These are phyloP conservation scores for Coemansia sp. DNA, from an alignment of 192 early-diverging fungal genomes.

Conservation along the genomic window DNA sequence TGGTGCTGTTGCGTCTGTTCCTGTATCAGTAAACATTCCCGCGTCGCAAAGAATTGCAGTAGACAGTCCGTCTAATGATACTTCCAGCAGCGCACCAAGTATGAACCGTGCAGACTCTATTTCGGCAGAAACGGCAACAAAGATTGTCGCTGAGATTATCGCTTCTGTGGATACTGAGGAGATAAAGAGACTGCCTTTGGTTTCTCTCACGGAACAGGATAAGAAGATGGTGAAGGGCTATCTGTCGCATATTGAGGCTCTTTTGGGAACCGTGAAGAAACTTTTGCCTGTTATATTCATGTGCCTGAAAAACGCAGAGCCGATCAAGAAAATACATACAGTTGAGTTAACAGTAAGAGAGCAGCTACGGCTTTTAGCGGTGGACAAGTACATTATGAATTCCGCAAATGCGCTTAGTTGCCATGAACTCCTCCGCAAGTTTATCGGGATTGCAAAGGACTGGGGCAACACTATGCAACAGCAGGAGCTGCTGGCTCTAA, in stretches of 20 bases:
- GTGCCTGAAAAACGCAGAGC: constrained; percentile 18
- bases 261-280: constrained; percentile 12
- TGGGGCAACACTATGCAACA: constrained; percentile 34
- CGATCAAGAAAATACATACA: constrained; percentile 16
- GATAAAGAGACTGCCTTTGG: constrained; percentile 6
- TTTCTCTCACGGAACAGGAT: constrained; percentile 22
- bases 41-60: background rate
- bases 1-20: background rate
- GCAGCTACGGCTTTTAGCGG: constrained; percentile 38
- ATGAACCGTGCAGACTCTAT: constrained; percentile 21
- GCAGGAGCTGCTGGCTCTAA: background rate
- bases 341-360: constrained; percentile 26
- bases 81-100: constrained; percentile 2
- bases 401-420: constrained; percentile 6
- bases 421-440: constrained; percentile 12
- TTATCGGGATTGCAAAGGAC: constrained; percentile 30
- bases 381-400: constrained; percentile 40
- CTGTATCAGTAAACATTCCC: background rate
- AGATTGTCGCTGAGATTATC: constrained; percentile 20
- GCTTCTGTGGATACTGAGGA: constrained; percentile 1
- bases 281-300: constrained; percentile 35
- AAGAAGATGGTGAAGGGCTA: constrained; percentile 25
- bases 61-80: constrained; percentile 4
- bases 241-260: constrained; percentile 20
- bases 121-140: constrained; percentile 33